Base-by-base conservation (phyloP, 2,329 filamentous ascomycete species). In the Aspergillus hiratsukae region DNA sequence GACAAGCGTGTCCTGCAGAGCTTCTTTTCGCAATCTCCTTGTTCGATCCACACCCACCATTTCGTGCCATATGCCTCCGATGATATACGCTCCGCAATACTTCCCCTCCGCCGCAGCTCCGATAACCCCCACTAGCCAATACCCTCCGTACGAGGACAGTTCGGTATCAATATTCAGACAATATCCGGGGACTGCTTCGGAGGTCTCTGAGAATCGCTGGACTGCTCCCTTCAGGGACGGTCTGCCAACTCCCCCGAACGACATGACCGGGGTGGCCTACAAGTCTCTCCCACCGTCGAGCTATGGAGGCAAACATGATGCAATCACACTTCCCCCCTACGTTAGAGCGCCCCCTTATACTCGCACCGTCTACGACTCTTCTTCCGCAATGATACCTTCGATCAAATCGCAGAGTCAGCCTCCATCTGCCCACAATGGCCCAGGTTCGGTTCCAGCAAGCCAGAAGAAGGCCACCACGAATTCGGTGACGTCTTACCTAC, bases 401-500 rank as follows among this genome's bases (percentile, higher is more conserved):
- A 59, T 58, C 53, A 68, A 70, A 51, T 51, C 66, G 5, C 62
- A 64, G 41, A 63, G 56, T 17, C 62, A 69, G 19, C 49, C 66
- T 9, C 57, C 62, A 6, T 64, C 66, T 1, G 59, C 49, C 19
- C 69, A 69, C 48, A 59, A 68, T 48, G 50, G 48, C 14, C 55
- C 61, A n/a, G 58, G 56, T 41, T 52, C 62, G 21, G 64, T 69
- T 56, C 57, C 58, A 1, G 56, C 58, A 21, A 55, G 53, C 6
- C 65, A 66, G 48, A 71, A 67, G 57, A 73, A 68, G 49, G 61
- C 59, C 19, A 63, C 65, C 9, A 59, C 64, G 40, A 75, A 68
- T 48, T 69, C 74, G 11, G 79, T 79, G 58, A 76, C 77, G 29
- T 74, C 78, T 4, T 78, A 80, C 67, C 78, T 93, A 40, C 85